These are phyloP conservation scores for Suhomyces choctaworum DNA, from an alignment of 1,139 yeast genomes.

Conservation along the genomic window DNA sequence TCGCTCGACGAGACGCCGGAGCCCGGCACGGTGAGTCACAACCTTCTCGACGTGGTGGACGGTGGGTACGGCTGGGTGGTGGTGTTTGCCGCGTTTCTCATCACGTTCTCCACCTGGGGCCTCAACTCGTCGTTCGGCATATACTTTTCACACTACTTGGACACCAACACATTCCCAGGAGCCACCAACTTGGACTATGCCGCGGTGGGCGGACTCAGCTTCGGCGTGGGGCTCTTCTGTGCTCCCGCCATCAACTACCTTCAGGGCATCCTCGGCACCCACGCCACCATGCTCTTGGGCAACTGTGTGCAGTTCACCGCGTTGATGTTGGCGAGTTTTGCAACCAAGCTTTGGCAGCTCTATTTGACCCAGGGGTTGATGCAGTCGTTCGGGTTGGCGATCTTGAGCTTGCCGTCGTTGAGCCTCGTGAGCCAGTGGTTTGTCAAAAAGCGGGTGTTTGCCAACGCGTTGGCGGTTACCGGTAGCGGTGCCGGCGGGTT, in stretches of 20 bases:
- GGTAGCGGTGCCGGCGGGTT: constrained; percentile 70
- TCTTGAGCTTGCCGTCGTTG: constrained; percentile 52
- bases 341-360: constrained; percentile 61
- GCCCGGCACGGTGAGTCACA: too few relatives aligned
- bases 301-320: constrained; percentile 30
- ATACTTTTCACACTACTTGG: constrained; percentile 56
- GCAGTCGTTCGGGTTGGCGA: constrained; percentile 55
- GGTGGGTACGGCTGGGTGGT: constrained; percentile 74
- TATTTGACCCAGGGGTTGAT: constrained; percentile 67
- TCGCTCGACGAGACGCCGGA: too few relatives aligned
- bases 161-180: constrained; percentile 48
- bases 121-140: constrained; percentile 69
- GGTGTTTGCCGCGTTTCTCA: constrained; percentile 50
- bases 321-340: constrained; percentile 63
- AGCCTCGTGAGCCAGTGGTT: constrained; percentile 47
- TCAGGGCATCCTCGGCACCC: constrained; percentile 17
- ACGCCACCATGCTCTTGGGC: constrained; percentile 28
- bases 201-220: constrained; percentile 66
- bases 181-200: constrained; percentile 64
- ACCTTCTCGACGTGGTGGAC: constrained; percentile 32
- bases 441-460: constrained; percentile 51
- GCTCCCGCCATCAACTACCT: constrained; percentile 49
- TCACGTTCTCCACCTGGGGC: constrained; percentile 68
- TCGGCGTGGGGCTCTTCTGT: constrained; percentile 55
- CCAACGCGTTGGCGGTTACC: constrained; percentile 58